Percentiles rank a stretch among this genome's conserved stretches.
Evolutionary conservation across 73 alveolate genomes (phyloP).

Genomic region (Uronychia setigera): DNA sequence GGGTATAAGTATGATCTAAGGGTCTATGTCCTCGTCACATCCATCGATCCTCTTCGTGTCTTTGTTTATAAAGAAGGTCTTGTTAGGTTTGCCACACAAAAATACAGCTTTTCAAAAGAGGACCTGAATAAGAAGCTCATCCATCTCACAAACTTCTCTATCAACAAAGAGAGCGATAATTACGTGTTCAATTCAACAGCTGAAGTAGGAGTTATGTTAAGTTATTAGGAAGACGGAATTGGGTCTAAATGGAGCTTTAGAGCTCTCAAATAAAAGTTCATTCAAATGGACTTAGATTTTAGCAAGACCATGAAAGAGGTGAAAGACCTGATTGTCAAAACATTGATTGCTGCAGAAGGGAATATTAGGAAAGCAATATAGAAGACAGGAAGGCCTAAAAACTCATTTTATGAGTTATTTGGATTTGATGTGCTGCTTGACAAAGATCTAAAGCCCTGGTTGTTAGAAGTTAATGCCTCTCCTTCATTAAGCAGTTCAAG

Average conservation of each 20-base stretch:
- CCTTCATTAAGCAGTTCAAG: no score
- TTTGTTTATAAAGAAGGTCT: constrained; percentile 56
- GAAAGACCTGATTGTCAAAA: constrained; percentile 72
- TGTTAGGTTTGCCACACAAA: constrained; percentile 60
- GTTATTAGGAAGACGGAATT: neutral
- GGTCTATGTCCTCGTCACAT: constrained; percentile 63
- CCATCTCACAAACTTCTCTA: constrained; percentile 74
- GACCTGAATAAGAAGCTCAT: constrained; percentile 24
- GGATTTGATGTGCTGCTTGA: no score
- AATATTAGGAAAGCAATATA: neutral
- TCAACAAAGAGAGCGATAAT: constrained; percentile 69
- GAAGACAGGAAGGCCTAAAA: no score
- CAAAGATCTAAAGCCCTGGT: no score
- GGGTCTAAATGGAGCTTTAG: constrained; percentile 61
- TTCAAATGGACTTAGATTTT: constrained; percentile 31
- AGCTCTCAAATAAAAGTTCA: constrained; percentile 37
- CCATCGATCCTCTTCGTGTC: constrained; percentile 50
- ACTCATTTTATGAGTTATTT: no score
- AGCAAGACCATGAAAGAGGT: constrained; percentile 65
- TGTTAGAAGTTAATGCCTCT: no score
- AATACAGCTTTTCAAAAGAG: constrained; percentile 28
- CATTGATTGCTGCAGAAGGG: constrained; percentile 58
- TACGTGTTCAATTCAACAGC: constrained; percentile 20
- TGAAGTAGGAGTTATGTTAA: neutral
- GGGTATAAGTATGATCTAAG: constrained; percentile 68